phyloP scores from a whole-genome alignment of 2,329 filamentous ascomycete species.

The Hypoxylon sp. region DNA sequence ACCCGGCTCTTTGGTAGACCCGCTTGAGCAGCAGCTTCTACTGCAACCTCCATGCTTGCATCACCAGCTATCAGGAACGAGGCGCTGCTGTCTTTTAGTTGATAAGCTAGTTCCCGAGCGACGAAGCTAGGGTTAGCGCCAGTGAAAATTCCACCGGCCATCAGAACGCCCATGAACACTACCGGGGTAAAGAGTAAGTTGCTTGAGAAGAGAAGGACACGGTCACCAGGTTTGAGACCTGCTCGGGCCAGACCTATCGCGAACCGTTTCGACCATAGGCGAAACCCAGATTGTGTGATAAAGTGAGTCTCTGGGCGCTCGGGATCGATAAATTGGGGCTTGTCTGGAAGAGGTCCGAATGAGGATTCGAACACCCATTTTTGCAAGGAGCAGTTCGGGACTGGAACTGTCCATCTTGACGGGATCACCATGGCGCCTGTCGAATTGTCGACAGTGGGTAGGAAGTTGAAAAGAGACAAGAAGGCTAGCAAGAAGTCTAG shows the following conservation, averaged over 20 bases:
- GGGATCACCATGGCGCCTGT: constrained; percentile 59
- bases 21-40: constrained; percentile 73
- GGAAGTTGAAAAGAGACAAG: background rate
- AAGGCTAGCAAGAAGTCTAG: background rate
- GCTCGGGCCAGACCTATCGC: constrained; percentile 74
- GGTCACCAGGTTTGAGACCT: constrained; percentile 76
- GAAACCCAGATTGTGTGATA: constrained; percentile 73
- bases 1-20: constrained; percentile 68
- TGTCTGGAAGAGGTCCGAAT: constrained; percentile 58
- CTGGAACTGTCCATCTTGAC: constrained; percentile 60
- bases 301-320: constrained; percentile 75
- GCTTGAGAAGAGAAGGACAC: constrained; percentile 78
- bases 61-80: constrained; percentile 75
- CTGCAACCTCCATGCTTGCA: constrained; percentile 69
- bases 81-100: constrained; percentile 78
- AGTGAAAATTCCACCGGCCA: constrained; percentile 83
- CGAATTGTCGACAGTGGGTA: background rate
- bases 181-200: constrained; percentile 81
- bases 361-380: constrained; percentile 68
- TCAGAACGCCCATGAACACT: constrained; percentile 78
- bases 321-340: constrained; percentile 71
- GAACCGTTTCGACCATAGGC: constrained; percentile 78
- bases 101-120: constrained; percentile 78
- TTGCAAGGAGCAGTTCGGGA: constrained; percentile 65
- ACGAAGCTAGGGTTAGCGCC: constrained; percentile 80